These are phyloP conservation scores for Beauveria caledonica DNA, from an alignment of 2,329 filamentous ascomycete genomes.

Conservation along the genomic window DNA sequence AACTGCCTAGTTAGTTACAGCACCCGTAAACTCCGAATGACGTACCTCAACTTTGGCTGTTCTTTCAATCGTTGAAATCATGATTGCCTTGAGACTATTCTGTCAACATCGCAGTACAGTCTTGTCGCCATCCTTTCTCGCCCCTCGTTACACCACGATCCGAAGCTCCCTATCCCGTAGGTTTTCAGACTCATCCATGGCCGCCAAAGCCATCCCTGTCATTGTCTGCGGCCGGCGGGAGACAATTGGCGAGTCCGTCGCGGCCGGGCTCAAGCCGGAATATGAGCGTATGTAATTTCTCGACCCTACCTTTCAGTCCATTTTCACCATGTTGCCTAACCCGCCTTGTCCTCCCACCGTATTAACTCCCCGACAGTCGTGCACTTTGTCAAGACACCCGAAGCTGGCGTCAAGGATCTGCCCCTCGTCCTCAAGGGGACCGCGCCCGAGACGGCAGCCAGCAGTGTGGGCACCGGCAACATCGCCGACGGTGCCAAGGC, in stretches of 20 bases:
- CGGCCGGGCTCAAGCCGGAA: not conserved
- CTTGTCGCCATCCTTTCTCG: not conserved
- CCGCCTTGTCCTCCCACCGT: not conserved
- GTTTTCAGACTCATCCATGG: not conserved
- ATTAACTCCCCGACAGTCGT: not conserved
- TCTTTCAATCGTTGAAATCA: not conserved
- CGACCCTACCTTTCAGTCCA: not conserved
- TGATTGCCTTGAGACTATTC: not conserved
- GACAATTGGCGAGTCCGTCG: constrained; percentile 6
- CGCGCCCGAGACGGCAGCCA: not conserved
- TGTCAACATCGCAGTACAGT: not conserved
- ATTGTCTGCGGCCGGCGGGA: constrained; percentile 10
- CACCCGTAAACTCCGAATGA: not conserved
- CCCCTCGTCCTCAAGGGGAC: constrained; percentile 5
- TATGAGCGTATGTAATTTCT: constrained; percentile 5
- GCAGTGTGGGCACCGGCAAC: constrained; percentile 8
- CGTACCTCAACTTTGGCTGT: not conserved
- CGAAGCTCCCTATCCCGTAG: not conserved
- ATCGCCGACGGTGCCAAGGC: not conserved
- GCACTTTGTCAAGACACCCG: constrained; percentile 11
- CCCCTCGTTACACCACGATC: not conserved
- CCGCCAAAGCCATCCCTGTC: constrained; percentile 1
- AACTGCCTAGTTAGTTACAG: not conserved
- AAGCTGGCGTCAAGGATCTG: constrained; percentile 9
- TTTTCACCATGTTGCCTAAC: no score